Base-by-base conservation (phyloP, 169 alveolate genomes). In the Plasmodium vivax region DNA sequence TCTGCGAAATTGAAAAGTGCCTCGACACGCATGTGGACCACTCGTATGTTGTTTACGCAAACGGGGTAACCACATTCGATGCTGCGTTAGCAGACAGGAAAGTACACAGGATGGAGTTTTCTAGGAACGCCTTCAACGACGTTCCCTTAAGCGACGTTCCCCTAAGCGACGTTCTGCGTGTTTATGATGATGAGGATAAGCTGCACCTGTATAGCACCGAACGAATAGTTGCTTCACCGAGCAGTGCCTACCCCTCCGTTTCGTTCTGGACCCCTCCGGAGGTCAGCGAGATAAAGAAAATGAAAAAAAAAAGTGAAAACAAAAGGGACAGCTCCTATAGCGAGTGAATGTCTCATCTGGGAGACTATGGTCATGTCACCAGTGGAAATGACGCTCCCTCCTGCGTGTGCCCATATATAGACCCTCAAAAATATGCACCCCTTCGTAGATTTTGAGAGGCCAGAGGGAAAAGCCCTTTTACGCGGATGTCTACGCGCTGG, bases 191-290 rank as follows among this genome's bases (percentile, higher is more conserved):
- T 62, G 72, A 88, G 5, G 71, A 88, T 51, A 34, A 80, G 34
- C 62, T 79, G 6, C 68, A 80, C 71, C 62, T 79, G 54, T 88
- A 88, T 34, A 77, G 82, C 36, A 79, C 82, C 23, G 32, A 62
- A 27, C 47, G 45, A 38, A 77, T 88, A 41, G 30, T 79, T 38
- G 36, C 75, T 23, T 38, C 94, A 9, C 34, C 90, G 30, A 56
- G 51, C 45, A 79, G 30, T 62, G 45, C 32, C 14, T 38, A 79
- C 71, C n/a, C 80, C 5, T 79, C 87, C 43, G 47, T 88, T 79
- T 88, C 19, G 23, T 88, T 58, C 38, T 88, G 94, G 94, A 88
- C 94, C 27, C 80, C 94, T 1, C 94, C 94, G 23, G 94, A 88
- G 56, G 94, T 88, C 12, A 85, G 62, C n/a, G 9, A n/a, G 30